phyloP scores from a whole-genome alignment of 805 yeast species.

The Candida methanosorbosa region DNA sequence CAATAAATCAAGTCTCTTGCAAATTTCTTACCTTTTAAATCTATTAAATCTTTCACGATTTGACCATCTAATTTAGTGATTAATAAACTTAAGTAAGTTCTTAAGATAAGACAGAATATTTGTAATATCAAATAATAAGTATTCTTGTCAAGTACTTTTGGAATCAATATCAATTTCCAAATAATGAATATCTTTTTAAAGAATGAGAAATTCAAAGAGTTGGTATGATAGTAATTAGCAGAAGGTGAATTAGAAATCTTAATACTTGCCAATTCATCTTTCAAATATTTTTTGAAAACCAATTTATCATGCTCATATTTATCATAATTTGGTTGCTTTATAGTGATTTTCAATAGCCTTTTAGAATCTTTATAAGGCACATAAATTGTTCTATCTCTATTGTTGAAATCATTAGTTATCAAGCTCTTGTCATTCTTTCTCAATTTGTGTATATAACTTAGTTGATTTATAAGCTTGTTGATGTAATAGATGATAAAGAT shows the following conservation, averaged over 20 bases:
- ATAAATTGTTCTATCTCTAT: slow-evolving; percentile 38
- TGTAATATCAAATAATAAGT: slow-evolving; percentile 60
- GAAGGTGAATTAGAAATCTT: background rate
- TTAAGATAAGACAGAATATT: slow-evolving; percentile 60
- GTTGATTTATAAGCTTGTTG: background rate
- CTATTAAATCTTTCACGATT: slow-evolving; percentile 80
- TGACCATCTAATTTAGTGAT: slow-evolving; percentile 90
- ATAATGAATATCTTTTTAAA: slow-evolving; percentile 65
- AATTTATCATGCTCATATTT: slow-evolving; percentile 48
- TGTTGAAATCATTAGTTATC: slow-evolving; percentile 25
- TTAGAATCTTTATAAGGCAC: slow-evolving; percentile 37
- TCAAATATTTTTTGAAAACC: slow-evolving; percentile 37
- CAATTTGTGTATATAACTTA: background rate
- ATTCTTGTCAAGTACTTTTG: slow-evolving; percentile 60
- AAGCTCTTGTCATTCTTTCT: too few species aligned
- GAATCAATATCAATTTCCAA: slow-evolving; percentile 70
- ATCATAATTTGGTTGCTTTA: slow-evolving; percentile 40
- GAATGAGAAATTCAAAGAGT: slow-evolving; percentile 54
- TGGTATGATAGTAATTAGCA: too few species aligned
- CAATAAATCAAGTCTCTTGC: slow-evolving; percentile 73
- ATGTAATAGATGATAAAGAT: slow-evolving; percentile 15
- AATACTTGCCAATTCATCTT: slow-evolving; percentile 17
- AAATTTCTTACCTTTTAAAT: slow-evolving; percentile 70
- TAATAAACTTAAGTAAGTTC: slow-evolving; percentile 81
- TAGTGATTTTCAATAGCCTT: slow-evolving; percentile 29